Evolutionary conservation across 768 basidiomycete genomes (phyloP), one percentile per base, ranked within the genome.

Genomic region (Lentinula edodes): DNA sequence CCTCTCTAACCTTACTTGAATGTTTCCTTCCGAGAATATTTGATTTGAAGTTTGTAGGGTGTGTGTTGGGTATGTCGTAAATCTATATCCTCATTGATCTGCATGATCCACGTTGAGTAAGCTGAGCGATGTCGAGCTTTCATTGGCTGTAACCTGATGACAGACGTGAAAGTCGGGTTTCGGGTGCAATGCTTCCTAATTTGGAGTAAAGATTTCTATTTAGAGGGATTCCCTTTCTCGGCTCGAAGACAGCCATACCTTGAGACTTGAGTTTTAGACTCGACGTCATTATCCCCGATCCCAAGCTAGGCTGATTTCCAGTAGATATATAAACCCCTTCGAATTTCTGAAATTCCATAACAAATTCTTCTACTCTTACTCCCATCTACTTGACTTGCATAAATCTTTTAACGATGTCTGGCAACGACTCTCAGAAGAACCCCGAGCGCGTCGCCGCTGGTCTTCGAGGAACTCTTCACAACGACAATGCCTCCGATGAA

Each of bases 401-500:
- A 16, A 20, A 9, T 48, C 20, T 28, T 48, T 10, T 23, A 18
- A 48, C 46, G 23, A 48, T 48, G 46, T 48, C 46, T 23, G 18
- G 32, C 51, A 36, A 52, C 51, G n/a, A 52, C 32, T 51, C 48
- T 7, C 51, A 52, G 51, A 52, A 82, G 67, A 74, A 83, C 55
- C 68, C 75, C 10, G 63, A 73, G 6, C 80, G 79, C 65, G 83
- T 87, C 52, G 77, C 78, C 28, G 83, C 80, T 2, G 85, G 84
- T 23, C 72, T 84, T 60, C 82, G 82, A 65, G 83, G 83, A 6
- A 74, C 84, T 34, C 75, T 85, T 10, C 71, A 77, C 63, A 86
- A 86, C 67, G 84, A 83, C 0, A 74, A 81, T 62, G 82, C 83
- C 42, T 84, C 83, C 12, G 73, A 75, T 1, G 78, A 78, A 63